A percentile compares a stretch with the other conserved stretches of the same genome.
phyloP scores from a whole-genome alignment of 148 eudicot genomes.

The Arbutus unedo region DNA sequence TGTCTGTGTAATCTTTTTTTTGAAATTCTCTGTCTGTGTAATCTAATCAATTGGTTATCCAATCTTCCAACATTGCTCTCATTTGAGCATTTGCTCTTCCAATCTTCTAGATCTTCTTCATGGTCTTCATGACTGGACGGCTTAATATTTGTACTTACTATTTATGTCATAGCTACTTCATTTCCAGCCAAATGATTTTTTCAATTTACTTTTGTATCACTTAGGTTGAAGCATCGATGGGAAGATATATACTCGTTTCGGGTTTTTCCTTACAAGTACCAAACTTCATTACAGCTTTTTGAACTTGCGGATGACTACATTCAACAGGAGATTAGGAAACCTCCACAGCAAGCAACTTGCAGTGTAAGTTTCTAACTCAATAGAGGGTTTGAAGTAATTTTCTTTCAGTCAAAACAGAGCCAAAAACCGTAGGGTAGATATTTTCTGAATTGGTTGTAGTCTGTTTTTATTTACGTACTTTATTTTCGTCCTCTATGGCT shows the following conservation, averaged over 20 bases:
- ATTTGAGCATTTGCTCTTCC: background rate
- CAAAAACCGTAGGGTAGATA: background rate
- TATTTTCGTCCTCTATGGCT: background rate
- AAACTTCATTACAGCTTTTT: conserved; percentile 67
- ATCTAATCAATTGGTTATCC: background rate
- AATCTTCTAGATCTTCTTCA: background rate
- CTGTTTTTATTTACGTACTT: background rate
- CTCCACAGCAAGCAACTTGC: conserved; percentile 48
- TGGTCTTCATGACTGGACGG: background rate
- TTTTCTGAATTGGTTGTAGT: background rate
- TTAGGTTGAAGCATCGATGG: conserved; percentile 72
- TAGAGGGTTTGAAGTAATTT: background rate
- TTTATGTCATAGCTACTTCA: conserved; percentile 1
- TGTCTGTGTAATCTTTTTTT: too few species aligned
- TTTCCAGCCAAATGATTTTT: background rate
- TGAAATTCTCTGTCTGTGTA: background rate
- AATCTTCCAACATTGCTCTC: background rate
- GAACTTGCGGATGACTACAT: conserved; percentile 84
- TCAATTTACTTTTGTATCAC: conserved; percentile 17
- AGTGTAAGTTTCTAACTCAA: conserved; percentile 34
- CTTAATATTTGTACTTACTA: conserved; percentile 13
- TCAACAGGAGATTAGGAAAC: conserved; percentile 75
- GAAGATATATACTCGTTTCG: conserved; percentile 75
- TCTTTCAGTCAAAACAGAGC: background rate
- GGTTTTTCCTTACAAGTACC: conserved; percentile 76